phyloP scores from a whole-genome alignment of 495 filamentous ascomycete genomes.

The Podospora didyma region DNA sequence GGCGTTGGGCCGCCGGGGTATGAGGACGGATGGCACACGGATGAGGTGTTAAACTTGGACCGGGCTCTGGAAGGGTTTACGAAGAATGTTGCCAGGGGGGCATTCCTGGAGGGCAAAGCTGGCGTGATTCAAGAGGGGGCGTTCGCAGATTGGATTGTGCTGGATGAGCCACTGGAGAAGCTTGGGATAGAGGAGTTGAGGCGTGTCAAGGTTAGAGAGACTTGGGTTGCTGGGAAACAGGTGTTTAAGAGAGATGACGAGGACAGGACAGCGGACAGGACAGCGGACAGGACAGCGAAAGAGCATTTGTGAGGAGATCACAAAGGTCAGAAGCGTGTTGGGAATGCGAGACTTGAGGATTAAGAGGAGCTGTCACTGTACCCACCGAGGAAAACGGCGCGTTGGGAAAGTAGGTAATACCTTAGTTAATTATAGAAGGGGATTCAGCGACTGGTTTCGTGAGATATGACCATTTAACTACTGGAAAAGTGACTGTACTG shows the following conservation, averaged over 20 bases:
- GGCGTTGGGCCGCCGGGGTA: conserved; percentile 40
- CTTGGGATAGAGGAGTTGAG: conserved; percentile 42
- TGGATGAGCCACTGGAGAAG: conserved; percentile 43
- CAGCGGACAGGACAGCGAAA: too few species aligned
- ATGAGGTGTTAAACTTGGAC: conserved; percentile 49
- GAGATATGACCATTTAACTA: neutral
- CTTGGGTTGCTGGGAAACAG: conserved; percentile 56
- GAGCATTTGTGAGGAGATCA: neutral
- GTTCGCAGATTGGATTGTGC: conserved; percentile 61
- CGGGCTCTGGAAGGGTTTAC: conserved; percentile 58
- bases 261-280: too few species aligned
- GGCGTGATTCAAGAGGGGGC: conserved; percentile 50
- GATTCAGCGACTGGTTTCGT: neutral
- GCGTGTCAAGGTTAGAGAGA: conserved; percentile 51
- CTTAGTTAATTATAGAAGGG: too few species aligned
- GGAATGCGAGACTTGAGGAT: too few species aligned
- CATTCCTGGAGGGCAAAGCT: conserved; percentile 46
- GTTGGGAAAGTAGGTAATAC: too few species aligned
- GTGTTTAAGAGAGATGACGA: conserved; percentile 34
- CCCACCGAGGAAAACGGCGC: too few species aligned
- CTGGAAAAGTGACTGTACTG: conserved; percentile 13
- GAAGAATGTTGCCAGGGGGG: conserved; percentile 38
- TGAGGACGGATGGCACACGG: conserved; percentile 46
- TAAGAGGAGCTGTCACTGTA: too few species aligned
- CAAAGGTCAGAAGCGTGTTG: neutral